These are phyloP conservation scores for Globisporangium splendens DNA, from an alignment of 352 stramenopile genomes.

Conservation along the genomic window DNA sequence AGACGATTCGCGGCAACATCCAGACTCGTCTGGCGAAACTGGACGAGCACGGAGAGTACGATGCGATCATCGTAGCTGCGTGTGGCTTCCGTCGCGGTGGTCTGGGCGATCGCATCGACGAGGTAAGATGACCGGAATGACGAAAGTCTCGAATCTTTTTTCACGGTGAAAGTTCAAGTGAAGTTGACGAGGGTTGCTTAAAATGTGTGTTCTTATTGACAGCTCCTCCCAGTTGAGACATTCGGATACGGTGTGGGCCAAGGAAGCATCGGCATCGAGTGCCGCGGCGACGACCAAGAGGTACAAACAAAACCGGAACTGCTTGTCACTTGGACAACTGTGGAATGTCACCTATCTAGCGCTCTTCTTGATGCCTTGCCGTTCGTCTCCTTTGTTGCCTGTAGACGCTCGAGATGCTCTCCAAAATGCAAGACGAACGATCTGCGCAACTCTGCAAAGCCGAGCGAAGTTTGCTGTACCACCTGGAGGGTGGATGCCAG, in stretches of 20 bases:
- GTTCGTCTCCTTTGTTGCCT: neutral
- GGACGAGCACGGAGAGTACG: conserved; percentile 79
- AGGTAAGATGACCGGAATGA: no score
- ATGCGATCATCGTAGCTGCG: conserved; percentile 84
- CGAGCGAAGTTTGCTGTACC: conserved; percentile 78
- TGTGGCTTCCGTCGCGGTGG: conserved; percentile 78
- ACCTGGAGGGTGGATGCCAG: conserved; percentile 84
- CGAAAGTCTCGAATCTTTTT: no score
- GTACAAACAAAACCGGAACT: conserved; percentile 13
- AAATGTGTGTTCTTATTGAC: no score
- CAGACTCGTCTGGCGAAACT: conserved; percentile 85
- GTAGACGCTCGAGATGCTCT: conserved; percentile 73
- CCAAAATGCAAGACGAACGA: conserved; percentile 69
- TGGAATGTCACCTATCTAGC: no score
- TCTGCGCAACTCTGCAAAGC: conserved; percentile 76
- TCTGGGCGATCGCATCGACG: conserved; percentile 67
- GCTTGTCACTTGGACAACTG: no score
- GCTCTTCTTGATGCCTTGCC: no score
- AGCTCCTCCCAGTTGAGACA: conserved; percentile 54
- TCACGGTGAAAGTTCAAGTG: no score
- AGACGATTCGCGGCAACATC: conserved; percentile 86
- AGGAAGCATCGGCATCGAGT: conserved; percentile 85
- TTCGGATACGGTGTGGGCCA: conserved; percentile 85
- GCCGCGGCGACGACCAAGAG: conserved; percentile 59
- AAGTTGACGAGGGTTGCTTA: no score